phyloP scores from a whole-genome alignment of 306 rosid species.

The Mucuna pruriens region DNA sequence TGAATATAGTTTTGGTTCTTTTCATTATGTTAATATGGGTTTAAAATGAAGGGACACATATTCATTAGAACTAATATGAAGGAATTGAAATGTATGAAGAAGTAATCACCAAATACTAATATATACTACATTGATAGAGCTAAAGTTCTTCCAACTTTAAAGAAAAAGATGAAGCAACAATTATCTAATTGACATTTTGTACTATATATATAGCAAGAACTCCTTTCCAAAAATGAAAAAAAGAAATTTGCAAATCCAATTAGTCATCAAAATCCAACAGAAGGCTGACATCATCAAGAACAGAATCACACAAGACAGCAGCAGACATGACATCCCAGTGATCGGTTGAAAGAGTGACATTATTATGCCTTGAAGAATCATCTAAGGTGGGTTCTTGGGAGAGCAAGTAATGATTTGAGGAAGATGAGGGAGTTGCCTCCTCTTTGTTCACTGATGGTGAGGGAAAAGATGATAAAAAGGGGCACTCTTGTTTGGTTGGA shows the following conservation, averaged over 20 bases:
- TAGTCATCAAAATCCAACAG: background rate
- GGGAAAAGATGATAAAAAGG: conserved; percentile 29
- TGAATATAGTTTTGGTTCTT: background rate
- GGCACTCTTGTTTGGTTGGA: conserved; percentile 30
- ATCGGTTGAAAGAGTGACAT: background rate
- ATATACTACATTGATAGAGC: background rate
- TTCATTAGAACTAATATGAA: background rate
- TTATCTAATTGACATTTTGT: background rate
- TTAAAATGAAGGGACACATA: background rate
- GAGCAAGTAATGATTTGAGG: background rate
- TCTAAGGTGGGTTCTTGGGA: conserved; percentile 8
- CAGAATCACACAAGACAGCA: background rate
- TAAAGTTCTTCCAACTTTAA: background rate
- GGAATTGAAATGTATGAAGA: background rate
- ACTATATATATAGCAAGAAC: background rate
- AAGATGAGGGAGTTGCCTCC: conserved; percentile 13
- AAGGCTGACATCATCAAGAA: background rate
- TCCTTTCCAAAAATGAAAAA: background rate
- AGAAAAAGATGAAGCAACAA: background rate
- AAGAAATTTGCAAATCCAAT: background rate
- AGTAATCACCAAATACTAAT: background rate
- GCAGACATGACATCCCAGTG: background rate
- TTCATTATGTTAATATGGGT: background rate
- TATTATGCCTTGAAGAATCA: background rate
- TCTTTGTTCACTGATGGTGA: background rate